Evolutionary conservation across 176 grass and related monocot genomes (phyloP).

Genomic region (Secale cereale): DNA sequence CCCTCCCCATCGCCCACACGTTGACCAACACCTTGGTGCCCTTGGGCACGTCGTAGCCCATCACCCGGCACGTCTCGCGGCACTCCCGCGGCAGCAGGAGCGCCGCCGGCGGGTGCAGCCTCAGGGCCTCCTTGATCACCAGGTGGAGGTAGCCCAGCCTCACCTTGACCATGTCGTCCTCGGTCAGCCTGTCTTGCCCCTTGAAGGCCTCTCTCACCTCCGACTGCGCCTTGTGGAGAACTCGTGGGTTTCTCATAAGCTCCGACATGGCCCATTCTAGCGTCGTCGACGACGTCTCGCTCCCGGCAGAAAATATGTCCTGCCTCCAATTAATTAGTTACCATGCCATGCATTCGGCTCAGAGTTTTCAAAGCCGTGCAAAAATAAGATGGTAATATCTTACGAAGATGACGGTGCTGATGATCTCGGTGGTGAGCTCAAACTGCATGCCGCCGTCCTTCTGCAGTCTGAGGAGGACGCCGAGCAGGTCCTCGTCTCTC

Average conservation of each 20-base stretch:
- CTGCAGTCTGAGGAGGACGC: constrained; percentile 28
- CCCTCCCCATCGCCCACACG: constrained; percentile 24
- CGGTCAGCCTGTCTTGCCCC: not conserved
- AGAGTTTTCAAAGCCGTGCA: no score
- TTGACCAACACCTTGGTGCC: constrained; percentile 30
- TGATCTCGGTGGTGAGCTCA: constrained; percentile 17
- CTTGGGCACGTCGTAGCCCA: constrained; percentile 37
- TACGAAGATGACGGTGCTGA: constrained; percentile 37
- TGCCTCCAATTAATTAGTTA: not conserved
- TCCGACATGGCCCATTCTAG: constrained; percentile 34
- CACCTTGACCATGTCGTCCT: not conserved
- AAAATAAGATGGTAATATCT: not conserved
- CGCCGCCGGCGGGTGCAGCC: constrained; percentile 34
- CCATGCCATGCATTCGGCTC: not conserved
- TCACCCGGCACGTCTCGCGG: not conserved
- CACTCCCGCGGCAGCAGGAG: constrained; percentile 29
- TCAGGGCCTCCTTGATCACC: constrained; percentile 38
- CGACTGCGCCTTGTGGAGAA: constrained; percentile 9
- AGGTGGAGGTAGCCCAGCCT: constrained; percentile 18
- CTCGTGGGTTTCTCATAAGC: constrained; percentile 10
- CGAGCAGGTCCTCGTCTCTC: constrained; percentile 32
- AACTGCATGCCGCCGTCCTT: constrained; percentile 18
- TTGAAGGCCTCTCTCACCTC: constrained; percentile 24
- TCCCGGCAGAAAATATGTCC: constrained; percentile 34
- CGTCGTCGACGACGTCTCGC: constrained; percentile 31